Conservation (phyloP, 805 yeast genomes). For the Teunomyces kruisii region DNA sequence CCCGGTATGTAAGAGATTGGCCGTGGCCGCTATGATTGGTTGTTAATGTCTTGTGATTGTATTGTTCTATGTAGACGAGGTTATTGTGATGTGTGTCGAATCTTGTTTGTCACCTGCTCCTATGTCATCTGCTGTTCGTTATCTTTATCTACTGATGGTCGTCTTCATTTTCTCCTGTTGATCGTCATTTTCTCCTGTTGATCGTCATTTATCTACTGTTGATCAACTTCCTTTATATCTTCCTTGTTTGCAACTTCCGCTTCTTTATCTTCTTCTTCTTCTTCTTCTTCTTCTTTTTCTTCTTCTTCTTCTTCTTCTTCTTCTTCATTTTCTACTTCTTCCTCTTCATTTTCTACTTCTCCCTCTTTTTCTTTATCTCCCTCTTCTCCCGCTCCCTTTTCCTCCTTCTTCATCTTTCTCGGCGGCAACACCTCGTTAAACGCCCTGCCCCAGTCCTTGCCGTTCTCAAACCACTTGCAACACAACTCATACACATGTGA, state of each 20-base stretch:
- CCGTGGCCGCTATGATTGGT: background rate
- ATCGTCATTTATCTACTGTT: too few species aligned
- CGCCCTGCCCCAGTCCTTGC: constrained; percentile 79
- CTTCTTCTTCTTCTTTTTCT: constrained; percentile 7
- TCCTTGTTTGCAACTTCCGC: constrained; percentile 10
- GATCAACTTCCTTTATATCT: background rate
- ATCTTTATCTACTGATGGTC: background rate
- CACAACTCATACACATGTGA: constrained; percentile 91
- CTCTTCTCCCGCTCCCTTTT: constrained; percentile 6
- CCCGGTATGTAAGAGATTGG: constrained; percentile 1
- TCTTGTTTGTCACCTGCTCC: too few species aligned
- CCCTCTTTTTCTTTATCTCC: constrained; percentile 1
- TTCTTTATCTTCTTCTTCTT: constrained; percentile 4
- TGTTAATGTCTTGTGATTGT: background rate
- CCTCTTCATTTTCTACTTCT: background rate
- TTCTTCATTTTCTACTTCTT: background rate
- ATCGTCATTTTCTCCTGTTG: too few species aligned
- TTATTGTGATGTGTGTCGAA: too few species aligned
- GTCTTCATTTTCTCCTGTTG: too few species aligned
- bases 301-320: constrained; percentile 2
- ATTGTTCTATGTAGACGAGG: background rate
- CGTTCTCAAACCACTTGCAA: constrained; percentile 70
- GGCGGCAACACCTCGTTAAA: constrained; percentile 86
- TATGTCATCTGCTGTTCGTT: too few species aligned
- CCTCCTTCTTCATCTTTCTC: constrained; percentile 49